Percentiles rank a stretch among this genome's conserved stretches.
These are phyloP conservation scores for Tilletia indica DNA, from an alignment of 1,284 basidiomycete species.

Conservation along the genomic window DNA sequence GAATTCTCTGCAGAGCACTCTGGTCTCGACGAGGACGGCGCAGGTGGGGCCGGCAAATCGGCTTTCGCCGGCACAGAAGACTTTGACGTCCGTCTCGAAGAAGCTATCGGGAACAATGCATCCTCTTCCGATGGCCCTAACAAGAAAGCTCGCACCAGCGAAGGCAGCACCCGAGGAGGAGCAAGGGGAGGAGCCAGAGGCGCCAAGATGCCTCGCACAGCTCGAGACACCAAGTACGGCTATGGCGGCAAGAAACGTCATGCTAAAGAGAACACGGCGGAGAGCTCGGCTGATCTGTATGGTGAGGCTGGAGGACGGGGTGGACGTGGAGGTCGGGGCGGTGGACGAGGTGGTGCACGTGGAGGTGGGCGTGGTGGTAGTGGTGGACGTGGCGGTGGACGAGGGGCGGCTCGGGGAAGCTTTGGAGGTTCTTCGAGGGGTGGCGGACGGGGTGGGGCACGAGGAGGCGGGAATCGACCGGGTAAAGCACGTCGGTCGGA, in stretches of 20 bases:
- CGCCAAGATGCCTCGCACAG: constrained; percentile 43
- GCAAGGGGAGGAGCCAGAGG: constrained; percentile 16
- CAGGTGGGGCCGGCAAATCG: constrained; percentile 63
- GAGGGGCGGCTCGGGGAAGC: constrained; percentile 6
- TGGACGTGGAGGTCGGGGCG: constrained; percentile 18
- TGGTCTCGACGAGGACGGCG: constrained; percentile 18
- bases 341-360: constrained; percentile 23
- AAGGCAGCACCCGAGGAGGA: constrained; percentile 11
- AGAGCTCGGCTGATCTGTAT: constrained; percentile 48
- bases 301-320: constrained; percentile 19
- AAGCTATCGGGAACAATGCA: constrained; percentile 48
- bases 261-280: constrained; percentile 49
- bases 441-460: no score
- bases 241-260: constrained; percentile 52
- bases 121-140: background rate
- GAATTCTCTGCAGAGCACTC: background rate
- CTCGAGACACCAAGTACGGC: constrained; percentile 50
- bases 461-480: constrained; percentile 20
- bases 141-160: constrained; percentile 2
- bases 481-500: constrained; percentile 20
- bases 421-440: no score
- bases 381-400: constrained; percentile 14
- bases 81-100: constrained; percentile 71
- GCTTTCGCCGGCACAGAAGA: constrained; percentile 63
- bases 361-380: constrained; percentile 19